Percentiles rank a stretch among this genome's conserved stretches.
phyloP scores from a whole-genome alignment of 345 rosid genomes.

The Gossypium sturtianum region DNA sequence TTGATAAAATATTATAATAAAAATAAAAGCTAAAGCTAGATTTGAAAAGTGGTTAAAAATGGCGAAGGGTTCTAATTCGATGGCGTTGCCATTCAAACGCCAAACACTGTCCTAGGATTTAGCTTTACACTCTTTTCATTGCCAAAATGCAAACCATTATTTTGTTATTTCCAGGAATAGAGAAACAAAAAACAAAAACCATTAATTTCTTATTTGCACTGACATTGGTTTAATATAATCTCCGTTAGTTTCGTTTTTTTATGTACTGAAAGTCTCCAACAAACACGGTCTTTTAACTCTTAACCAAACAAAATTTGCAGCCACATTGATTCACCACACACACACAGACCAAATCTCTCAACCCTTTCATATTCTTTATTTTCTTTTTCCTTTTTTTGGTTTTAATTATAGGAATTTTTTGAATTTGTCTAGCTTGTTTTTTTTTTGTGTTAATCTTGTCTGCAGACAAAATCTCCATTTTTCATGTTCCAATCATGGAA shows the following conservation, averaged over 20 bases:
- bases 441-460: not conserved
- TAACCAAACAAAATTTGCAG: not conserved
- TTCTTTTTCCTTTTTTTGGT: not conserved
- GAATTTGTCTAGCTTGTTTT: not conserved
- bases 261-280: not conserved
- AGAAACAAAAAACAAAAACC: not conserved
- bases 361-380: not conserved
- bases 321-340: not conserved
- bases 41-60: not conserved
- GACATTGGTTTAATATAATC: no score
- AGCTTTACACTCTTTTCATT: not conserved
- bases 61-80: not conserved
- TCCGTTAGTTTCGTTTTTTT: slow-evolving; percentile 4
- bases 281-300: slow-evolving; percentile 11
- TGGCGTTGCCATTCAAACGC: not conserved
- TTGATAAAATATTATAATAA: no score
- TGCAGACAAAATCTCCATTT: not conserved
- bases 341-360: not conserved
- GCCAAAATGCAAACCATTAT: not conserved
- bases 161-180: not conserved
- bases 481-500: not conserved
- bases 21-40: no score
- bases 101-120: not conserved
- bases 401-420: not conserved
- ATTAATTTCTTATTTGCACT: no score